Evolutionary conservation across 768 basidiomycete genomes (phyloP).

Genomic region (Auriscalpium vulgare): DNA sequence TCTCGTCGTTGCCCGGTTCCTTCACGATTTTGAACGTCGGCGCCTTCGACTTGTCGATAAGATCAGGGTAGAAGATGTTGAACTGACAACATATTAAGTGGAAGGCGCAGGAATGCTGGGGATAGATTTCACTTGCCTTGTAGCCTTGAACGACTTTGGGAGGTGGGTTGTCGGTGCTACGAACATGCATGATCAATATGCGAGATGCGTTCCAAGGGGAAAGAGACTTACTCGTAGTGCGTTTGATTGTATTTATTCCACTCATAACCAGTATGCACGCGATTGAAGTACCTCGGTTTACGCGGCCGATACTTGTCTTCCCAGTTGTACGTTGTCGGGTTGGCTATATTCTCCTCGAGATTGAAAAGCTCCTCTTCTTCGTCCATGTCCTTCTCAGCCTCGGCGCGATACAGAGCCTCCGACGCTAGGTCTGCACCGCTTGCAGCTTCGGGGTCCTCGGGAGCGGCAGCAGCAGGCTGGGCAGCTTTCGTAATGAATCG

Average conservation of each 20-base stretch:
- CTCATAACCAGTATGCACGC: constrained; percentile 98
- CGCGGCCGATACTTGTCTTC: constrained; percentile 97
- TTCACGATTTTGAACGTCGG: constrained; percentile 95
- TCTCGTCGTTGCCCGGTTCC: constrained; percentile 92
- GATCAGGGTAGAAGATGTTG: constrained; percentile 98
- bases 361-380: constrained; percentile 96
- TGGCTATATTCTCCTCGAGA: constrained; percentile 78
- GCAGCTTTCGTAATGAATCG: constrained; percentile 78
- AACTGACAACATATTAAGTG: constrained; percentile 38
- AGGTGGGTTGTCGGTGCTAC: constrained; percentile 93
- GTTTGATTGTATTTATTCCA: constrained; percentile 99
- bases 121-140: constrained; percentile 43
- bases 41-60: constrained; percentile 96
- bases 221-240: constrained; percentile 83
- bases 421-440: constrained; percentile 74
- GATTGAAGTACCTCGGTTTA: constrained; percentile 97
- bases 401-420: constrained; percentile 84
- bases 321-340: constrained; percentile 90
- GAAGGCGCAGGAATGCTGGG: constrained; percentile 11
- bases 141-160: constrained; percentile 99
- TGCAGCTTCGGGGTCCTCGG: constrained; percentile 45
- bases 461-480: constrained; percentile 46
- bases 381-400: constrained; percentile 88
- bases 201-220: constrained; percentile 2
- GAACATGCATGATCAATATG: constrained; percentile 14